Percentiles rank a stretch among this genome's conserved stretches.
Evolutionary conservation across 345 rosid genomes (phyloP).

Genomic region (Salix purpurea): DNA sequence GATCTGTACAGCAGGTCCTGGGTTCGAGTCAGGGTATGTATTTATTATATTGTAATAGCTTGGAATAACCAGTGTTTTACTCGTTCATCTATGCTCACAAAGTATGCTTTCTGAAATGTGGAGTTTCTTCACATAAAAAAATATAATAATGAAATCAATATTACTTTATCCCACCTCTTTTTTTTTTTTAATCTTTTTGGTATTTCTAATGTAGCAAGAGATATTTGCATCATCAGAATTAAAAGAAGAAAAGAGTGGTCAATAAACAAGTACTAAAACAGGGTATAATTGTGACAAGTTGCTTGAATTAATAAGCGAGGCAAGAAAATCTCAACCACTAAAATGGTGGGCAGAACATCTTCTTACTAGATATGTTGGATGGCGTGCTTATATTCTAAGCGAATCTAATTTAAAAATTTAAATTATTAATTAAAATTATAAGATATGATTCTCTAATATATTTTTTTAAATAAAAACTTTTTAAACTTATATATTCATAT

Average conservation of each 20-base stretch:
- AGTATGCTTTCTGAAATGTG: rapidly evolving
- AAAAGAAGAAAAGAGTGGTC: constrained; percentile 8
- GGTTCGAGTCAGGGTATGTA: no score
- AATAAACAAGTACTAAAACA: constrained; percentile 16
- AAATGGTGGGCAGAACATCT: constrained; percentile 20
- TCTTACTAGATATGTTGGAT: constrained; percentile 6
- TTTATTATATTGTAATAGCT: no score
- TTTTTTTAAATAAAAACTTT: no score
- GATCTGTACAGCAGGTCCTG: no score
- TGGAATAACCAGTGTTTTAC: no score
- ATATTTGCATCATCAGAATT: constrained; percentile 11
- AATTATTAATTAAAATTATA: no score
- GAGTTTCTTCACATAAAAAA: no score
- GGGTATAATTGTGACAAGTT: constrained; percentile 31
- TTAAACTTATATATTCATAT: no score
- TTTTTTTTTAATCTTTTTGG: neutral
- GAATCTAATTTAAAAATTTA: constrained; percentile 9
- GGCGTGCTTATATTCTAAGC: constrained; percentile 16
- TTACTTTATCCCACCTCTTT: neutral
- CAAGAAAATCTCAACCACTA: constrained; percentile 21
- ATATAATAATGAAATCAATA: neutral
- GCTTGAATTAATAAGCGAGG: constrained; percentile 10
- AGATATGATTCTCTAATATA: no score
- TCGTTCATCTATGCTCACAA: rapidly evolving
- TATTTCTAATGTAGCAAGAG: constrained; percentile 1